Evolutionary conservation across 441 rosid species (phyloP).

Genomic region (Corymbia citriodora): DNA sequence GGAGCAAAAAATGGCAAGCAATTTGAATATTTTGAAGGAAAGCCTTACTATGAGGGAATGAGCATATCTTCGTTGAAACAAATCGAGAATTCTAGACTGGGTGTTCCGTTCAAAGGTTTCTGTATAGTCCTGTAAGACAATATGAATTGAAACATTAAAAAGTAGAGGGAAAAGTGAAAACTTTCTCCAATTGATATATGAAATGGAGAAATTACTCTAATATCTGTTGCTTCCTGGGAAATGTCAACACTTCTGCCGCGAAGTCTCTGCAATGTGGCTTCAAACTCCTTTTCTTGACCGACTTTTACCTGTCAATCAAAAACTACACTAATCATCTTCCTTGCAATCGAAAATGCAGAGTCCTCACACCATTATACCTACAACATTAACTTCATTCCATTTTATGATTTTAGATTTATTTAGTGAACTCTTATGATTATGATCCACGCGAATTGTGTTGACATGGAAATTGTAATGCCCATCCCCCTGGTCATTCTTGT

Average conservation of each 20-base stretch:
- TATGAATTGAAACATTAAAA: neutral
- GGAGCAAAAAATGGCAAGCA: neutral
- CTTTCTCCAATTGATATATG: neutral
- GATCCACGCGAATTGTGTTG: neutral
- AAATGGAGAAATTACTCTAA: constrained; percentile 28
- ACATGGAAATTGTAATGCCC: neutral
- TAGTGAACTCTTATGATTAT: neutral
- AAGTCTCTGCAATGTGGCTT: constrained; percentile 34
- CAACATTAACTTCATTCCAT: neutral
- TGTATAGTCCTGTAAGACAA: constrained; percentile 15
- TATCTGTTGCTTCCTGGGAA: constrained; percentile 42
- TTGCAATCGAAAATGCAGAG: neutral
- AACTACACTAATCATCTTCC: neutral
- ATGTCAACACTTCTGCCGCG: constrained; percentile 46
- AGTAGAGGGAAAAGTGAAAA: constrained; percentile 28
- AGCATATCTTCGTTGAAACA: constrained; percentile 45
- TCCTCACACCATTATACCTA: neutral
- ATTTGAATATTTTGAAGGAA: neutral
- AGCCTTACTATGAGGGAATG: constrained; percentile 45
- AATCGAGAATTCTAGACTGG: constrained; percentile 15
- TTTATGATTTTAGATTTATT: neutral
- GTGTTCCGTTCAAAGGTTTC: constrained; percentile 9
- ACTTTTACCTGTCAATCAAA: constrained; percentile 33
- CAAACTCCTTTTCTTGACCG: constrained; percentile 46
- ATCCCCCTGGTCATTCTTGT: neutral